Evolutionary conservation across 2,329 filamentous ascomycete species (phyloP), one percentile per base, ranked within the genome.

Genomic region (Nigrospora osmanthi): DNA sequence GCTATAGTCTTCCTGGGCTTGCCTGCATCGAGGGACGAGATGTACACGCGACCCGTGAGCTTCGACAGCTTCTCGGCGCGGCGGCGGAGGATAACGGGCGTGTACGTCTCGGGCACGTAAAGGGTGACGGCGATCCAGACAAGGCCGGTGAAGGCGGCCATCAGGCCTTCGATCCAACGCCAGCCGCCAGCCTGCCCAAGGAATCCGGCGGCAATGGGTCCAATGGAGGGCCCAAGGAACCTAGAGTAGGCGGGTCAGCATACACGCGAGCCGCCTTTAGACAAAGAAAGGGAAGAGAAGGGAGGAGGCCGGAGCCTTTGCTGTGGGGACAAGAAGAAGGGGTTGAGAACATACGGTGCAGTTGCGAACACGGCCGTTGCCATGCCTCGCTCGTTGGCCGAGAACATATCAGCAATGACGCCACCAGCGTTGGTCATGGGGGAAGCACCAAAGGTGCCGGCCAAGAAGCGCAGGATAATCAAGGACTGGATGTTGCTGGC

Each of bases 141-240:
- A 11, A 72, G 62, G 11, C 78, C 80, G 3, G 78, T 81, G 58
- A 86, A 82, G 48, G 77, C 75, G 40, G 78, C 75, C 64, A 84
- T 73, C 10, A 86, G 64, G 2, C 81, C 81, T 63, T 81, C 73
- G 17, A 87, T 76, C 84, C 83, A 87, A 54, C 80, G 69, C 85
- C 84, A 87, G 14, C 81, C 82, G 13, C 71, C 73, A 2, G 72
- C 69, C 58, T 81, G 71, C 11, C 80, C 78, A 2, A 86, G 65
- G 59, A 87, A 88, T 2, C 82, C 82, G 49, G 80, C 80, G 7
- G 76, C 74, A 38, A 87, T 80, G 1, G 85, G 85, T 1, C 83
- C 57, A 67, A 77, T 44, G 64, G 68, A 75, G 0, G 83, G 81
- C 1, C 83, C 83, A 45, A 87, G 67, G 59, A 85, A 85, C 1